phyloP scores from a whole-genome alignment of 768 basidiomycete genomes.

The Pleurotus cornucopiae region DNA sequence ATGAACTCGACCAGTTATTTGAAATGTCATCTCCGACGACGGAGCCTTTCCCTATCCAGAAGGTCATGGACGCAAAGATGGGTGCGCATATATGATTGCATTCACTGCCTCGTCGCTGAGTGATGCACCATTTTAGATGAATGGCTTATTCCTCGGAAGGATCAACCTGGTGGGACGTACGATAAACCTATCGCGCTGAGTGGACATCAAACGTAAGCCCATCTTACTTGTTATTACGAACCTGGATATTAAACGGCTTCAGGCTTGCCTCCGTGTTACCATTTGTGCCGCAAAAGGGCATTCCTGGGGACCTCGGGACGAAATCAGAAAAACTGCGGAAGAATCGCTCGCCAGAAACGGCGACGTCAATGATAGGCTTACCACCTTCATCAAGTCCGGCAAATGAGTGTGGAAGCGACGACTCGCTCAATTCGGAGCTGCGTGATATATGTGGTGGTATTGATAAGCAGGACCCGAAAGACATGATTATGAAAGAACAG shows the following conservation, averaged over 20 bases:
- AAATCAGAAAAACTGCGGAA: not conserved
- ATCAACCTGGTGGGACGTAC: constrained; percentile 13
- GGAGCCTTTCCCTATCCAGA: constrained; percentile 27
- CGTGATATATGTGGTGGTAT: constrained; percentile 25
- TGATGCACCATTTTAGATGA: not conserved
- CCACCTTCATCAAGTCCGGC: constrained; percentile 16
- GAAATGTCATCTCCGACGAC: constrained; percentile 44
- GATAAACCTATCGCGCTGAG: not conserved
- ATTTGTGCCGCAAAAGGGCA: not conserved
- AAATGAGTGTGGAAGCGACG: constrained; percentile 4
- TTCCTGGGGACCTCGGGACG: not conserved
- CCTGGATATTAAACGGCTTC: constrained; percentile 1
- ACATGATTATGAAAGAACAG: constrained; percentile 49
- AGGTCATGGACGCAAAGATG: constrained; percentile 42
- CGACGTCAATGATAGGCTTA: constrained; percentile 20
- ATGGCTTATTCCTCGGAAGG: constrained; percentile 37
- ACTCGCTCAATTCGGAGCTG: constrained; percentile 27
- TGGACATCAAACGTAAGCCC: not conserved
- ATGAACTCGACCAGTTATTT: constrained; percentile 51
- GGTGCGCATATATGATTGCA: constrained; percentile 27
- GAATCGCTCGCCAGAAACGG: not conserved
- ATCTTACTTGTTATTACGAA: not conserved
- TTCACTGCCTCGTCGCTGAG: not conserved
- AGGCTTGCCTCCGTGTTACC: not conserved
- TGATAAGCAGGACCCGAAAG: constrained; percentile 20